Percentiles rank a stretch among this genome's conserved stretches.
phyloP scores from a whole-genome alignment of 1,139 yeast genomes.

The Yamadazyma jaroonii region DNA sequence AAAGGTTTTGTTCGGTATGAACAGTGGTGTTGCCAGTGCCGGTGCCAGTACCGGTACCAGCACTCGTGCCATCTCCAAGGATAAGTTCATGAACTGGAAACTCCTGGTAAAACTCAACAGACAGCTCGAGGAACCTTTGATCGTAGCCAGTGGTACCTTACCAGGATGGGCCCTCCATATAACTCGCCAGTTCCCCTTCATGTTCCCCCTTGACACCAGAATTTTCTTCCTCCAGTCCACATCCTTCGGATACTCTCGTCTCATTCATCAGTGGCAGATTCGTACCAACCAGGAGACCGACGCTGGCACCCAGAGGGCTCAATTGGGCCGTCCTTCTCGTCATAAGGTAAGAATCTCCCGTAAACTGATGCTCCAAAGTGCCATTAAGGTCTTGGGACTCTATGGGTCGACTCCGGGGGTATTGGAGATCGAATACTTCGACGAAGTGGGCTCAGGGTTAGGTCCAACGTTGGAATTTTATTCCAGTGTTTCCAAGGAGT shows the following conservation, averaged over 20 bases:
- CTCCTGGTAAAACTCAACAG: constrained; percentile 82
- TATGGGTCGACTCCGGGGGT: constrained; percentile 81
- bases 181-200: constrained; percentile 71
- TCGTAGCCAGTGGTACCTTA: constrained; percentile 82
- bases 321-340: constrained; percentile 73
- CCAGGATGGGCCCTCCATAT: constrained; percentile 84
- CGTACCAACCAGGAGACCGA: constrained; percentile 45
- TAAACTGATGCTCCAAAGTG: constrained; percentile 69
- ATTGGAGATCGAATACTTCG: constrained; percentile 82
- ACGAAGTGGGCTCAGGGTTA: constrained; percentile 93
- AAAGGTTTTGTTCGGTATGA: constrained; percentile 50
- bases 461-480: constrained; percentile 97
- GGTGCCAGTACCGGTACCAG: no score
- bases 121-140: constrained; percentile 85
- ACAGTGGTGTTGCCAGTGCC: constrained; percentile 15
- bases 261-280: constrained; percentile 75
- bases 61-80: constrained; percentile 23
- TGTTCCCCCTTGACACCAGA: constrained; percentile 83
- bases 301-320: constrained; percentile 25
- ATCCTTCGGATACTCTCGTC: constrained; percentile 86
- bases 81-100: constrained; percentile 71
- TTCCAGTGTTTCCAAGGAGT: constrained; percentile 75
- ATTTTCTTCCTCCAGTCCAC: constrained; percentile 79
- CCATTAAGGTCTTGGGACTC: constrained; percentile 70
- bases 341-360: constrained; percentile 82